Base-by-base conservation (phyloP, 192 early-diverging fungal species). In the Backusella morwellensis region DNA sequence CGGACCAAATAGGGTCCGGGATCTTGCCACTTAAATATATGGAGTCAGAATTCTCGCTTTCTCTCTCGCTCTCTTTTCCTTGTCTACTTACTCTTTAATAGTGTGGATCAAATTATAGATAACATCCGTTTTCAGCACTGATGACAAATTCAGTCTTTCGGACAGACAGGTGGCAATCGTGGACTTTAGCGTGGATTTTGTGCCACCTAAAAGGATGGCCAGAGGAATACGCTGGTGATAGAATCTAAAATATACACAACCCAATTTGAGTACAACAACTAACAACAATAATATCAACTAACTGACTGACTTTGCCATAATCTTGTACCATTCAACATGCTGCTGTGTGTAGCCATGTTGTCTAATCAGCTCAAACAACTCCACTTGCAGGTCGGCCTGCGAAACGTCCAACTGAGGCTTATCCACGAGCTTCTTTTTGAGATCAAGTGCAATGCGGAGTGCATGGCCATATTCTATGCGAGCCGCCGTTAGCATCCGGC, bases 191-290 rank as follows among this genome's bases (percentile, higher is more conserved):
- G 52, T 74, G 5, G 40, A 68, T 2, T 63, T 52, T 19, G 78
- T 74, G 14, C 78, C 78, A 44, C 72, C 78, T 36, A 79, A 21
- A 29, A 79, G 63, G 35, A 79, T 70, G n/a, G 76, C 74, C 15
- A 80, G 44, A 17, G 79, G 79, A 9, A 80, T 76, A 32, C 79
- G 75, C 66, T 79, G 78, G 40, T 79, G 78, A 40, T 79, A 73
- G 35, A 79, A 79, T 26, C 78, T 74, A 70, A 15, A 3, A 32
- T 32, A 38, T 7, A 42, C 23, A 36, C 19, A 63, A 26, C 17
- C 2, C 54, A 26, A 52, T 26, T 12, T 21, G 11, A 11, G 66
- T 41, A 42, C 17, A 29, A 29, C 6, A 17, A 36, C 17, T 17
- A 32, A 12, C 1, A 29, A 5, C 15, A n/a, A 42, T 26, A n/a